phyloP scores from a whole-genome alignment of 352 stramenopile species.

The Phytopythium kandeliae region DNA sequence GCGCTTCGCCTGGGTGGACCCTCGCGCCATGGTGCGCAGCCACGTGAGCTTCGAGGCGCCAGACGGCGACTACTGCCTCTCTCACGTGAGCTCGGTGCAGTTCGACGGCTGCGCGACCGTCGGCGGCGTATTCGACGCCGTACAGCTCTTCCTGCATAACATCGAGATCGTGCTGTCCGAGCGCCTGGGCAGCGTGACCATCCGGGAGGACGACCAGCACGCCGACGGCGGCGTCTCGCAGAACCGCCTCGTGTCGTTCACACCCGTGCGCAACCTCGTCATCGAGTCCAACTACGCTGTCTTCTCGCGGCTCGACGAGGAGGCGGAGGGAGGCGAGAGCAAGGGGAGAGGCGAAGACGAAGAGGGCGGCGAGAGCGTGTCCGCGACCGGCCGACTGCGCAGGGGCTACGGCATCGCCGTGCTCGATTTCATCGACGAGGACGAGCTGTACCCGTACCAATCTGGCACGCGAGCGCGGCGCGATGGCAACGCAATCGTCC shows the following conservation, averaged over 20 bases:
- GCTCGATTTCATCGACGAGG: conserved; percentile 34
- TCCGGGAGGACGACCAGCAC: conserved; percentile 23
- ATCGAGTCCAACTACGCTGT: conserved; percentile 45
- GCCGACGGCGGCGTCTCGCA: conserved; percentile 14
- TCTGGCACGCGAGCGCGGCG: conserved; percentile 25
- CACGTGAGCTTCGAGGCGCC: conserved; percentile 14
- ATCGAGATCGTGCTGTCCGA: conserved; percentile 28
- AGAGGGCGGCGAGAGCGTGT: conserved; percentile 4
- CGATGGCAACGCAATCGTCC: conserved; percentile 30
- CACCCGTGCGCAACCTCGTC: conserved; percentile 16
- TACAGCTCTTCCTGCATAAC: conserved; percentile 14
- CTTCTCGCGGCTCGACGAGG: conserved; percentile 30
- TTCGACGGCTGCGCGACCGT: conserved; percentile 9
- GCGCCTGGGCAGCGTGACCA: conserved; percentile 17
- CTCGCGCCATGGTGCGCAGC: conserved; percentile 9
- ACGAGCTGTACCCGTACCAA: conserved; percentile 46
- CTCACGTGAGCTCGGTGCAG: conserved; percentile 28
- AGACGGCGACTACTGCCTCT: conserved; percentile 22
- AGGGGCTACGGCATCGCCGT: conserved; percentile 27
- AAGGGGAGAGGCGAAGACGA: no score
- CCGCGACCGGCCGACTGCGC: conserved; percentile 3
- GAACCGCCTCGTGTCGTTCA: conserved; percentile 19
- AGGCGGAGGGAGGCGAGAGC: not conserved
- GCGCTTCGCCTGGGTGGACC: conserved; percentile 22
- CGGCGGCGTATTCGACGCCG: conserved; percentile 18